phyloP scores from a whole-genome alignment of 2,329 filamentous ascomycete genomes.

The Xylariaceae sp. region DNA sequence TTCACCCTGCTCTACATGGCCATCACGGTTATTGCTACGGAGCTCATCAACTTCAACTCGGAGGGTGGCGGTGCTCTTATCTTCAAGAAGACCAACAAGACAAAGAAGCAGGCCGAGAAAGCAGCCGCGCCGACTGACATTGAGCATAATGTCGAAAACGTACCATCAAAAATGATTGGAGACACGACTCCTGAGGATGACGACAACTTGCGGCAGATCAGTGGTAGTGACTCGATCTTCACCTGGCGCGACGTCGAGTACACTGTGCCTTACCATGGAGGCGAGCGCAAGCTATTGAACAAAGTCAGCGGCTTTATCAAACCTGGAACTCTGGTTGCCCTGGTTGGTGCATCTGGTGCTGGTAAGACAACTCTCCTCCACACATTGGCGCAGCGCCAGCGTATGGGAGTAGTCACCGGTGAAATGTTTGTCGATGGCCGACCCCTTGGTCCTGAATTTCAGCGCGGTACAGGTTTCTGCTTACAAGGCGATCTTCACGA shows the following conservation, averaged over 20 bases:
- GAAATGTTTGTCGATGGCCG: constrained; percentile 68
- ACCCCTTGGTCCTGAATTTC: constrained; percentile 56
- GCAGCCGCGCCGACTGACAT: constrained; percentile 46
- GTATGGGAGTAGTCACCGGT: constrained; percentile 57
- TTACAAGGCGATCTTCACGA: constrained; percentile 70
- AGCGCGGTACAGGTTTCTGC: constrained; percentile 65
- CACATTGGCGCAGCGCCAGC: constrained; percentile 67
- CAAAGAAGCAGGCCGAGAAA: constrained; percentile 49
- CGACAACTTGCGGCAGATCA: constrained; percentile 42
- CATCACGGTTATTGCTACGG: constrained; percentile 65
- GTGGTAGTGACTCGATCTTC: constrained; percentile 59
- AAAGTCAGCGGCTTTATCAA: constrained; percentile 72
- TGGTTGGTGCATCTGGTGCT: constrained; percentile 77
- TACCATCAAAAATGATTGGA: constrained; percentile 23
- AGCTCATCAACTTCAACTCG: constrained; percentile 58
- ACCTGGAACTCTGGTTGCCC: constrained; percentile 71
- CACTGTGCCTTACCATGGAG: constrained; percentile 63
- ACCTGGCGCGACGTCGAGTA: constrained; percentile 69
- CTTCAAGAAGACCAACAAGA: constrained; percentile 63
- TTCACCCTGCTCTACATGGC: constrained; percentile 70
- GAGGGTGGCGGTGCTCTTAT: constrained; percentile 63
- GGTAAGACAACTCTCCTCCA: constrained; percentile 82
- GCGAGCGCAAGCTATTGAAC: constrained; percentile 58
- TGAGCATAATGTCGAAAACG: constrained; percentile 44
- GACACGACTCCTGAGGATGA: constrained; percentile 23